Percentiles rank a stretch among this genome's conserved stretches.
Conservation (phyloP, 768 basidiomycete genomes). For the Pleurotus tuoliensis region DNA sequence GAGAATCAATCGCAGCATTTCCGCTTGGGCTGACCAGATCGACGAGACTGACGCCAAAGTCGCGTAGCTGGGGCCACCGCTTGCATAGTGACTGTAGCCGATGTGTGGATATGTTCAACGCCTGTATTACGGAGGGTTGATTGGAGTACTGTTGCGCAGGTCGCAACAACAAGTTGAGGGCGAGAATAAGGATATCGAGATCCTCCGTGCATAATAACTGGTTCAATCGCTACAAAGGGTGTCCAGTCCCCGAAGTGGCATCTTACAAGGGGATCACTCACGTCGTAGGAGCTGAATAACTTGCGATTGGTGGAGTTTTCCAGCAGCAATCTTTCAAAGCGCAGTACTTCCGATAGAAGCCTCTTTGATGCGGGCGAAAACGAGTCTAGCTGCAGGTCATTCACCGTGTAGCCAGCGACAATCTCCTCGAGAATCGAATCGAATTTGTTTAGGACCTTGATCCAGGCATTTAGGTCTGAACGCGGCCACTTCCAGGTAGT, state of each 20-base stretch:
- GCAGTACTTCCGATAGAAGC: conserved; percentile 75
- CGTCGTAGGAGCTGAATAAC: conserved; percentile 95
- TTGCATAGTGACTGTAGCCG: conserved; percentile 81
- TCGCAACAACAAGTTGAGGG: conserved; percentile 83
- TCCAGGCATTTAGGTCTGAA: conserved; percentile 96
- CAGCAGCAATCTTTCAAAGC: conserved; percentile 84
- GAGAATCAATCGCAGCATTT: conserved; percentile 47
- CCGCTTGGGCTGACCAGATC: conserved; percentile 63
- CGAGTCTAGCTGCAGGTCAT: conserved; percentile 74
- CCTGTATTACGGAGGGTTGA: conserved; percentile 78
- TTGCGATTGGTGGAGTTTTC: conserved; percentile 99
- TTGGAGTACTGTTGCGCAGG: conserved; percentile 94
- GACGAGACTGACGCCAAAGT: conserved; percentile 72
- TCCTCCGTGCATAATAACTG: conserved; percentile 86
- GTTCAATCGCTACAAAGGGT: conserved; percentile 68
- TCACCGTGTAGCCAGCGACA: conserved; percentile 82
- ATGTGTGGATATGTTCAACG: conserved; percentile 75
- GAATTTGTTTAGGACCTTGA: conserved; percentile 93
- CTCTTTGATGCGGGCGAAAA: conserved; percentile 77
- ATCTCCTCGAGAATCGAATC: conserved; percentile 82
- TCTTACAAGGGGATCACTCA: conserved; percentile 40
- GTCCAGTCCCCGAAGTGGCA: conserved; percentile 8
- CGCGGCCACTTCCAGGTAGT: conserved; percentile 92
- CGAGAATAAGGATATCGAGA: conserved; percentile 79
- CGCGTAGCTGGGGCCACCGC: conserved; percentile 79